Base-by-base conservation (phyloP, 2,329 filamentous ascomycete genomes). In the Penicillium sclerotigenum region DNA sequence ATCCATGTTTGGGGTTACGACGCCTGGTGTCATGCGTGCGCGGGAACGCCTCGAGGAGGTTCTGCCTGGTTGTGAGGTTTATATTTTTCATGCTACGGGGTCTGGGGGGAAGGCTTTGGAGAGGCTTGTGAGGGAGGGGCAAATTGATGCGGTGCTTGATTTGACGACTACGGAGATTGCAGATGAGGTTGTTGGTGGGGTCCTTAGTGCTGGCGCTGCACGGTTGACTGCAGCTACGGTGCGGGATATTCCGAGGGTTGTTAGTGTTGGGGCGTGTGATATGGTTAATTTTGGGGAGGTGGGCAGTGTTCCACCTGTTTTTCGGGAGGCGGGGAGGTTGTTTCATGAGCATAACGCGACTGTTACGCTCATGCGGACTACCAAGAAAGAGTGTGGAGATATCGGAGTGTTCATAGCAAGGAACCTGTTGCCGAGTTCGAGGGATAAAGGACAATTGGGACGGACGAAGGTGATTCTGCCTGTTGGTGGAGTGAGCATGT, bases 1-100 rank as follows among this genome's bases (percentile, higher is more conserved):
- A 24, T 88, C 87, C 2, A 90, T 90, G 87, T 90, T 89, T 65
- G 87, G 87, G 2, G 86, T 90, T 7, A 90, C 87, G 0, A 90
- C 87, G 0, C 85, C 86, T 0, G 83, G 81, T 11, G 86, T 86
- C 0, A 81, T 86, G 45, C 71, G 69, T 1, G 81, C 87, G 1
- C 78, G 84, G 0, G 62, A 69, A 1, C 70, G 80, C 43, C 75
- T 89, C 0, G 77, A 82, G 49, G 58, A 69, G 1, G 70, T 72
- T 3, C 24, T 47, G 2, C 71, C 77, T 51, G 66, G 67, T 2
- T 77, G 82, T 47, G 86, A 89, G 61, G 78, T 81, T 2, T 87
- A 83, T 60, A 77, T 89, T 2, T 90, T 90, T 65, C 87, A 89
- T 64, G 87, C 87, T 2, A 89, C 87, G 0, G 87, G 87, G 0